Evolutionary conservation across 1,284 basidiomycete genomes (phyloP).

Genomic region (Puccinia novopanici): DNA sequence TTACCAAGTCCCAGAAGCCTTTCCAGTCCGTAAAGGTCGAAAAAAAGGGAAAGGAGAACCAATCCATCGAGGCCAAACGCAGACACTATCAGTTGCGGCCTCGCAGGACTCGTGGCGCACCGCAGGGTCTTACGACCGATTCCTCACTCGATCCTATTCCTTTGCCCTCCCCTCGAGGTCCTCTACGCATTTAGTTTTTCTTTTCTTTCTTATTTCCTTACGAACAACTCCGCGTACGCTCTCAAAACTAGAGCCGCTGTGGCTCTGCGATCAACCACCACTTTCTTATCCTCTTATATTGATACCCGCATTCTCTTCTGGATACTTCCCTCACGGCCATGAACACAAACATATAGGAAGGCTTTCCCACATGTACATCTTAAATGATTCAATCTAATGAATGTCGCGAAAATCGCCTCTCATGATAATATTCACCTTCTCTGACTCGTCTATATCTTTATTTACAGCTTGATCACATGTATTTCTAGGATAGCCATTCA

Average conservation of each 20-base stretch:
- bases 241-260: not conserved
- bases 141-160: not conserved
- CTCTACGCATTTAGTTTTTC: not conserved
- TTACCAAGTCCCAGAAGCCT: not conserved
- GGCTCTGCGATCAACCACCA: not conserved
- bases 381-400: not conserved
- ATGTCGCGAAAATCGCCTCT: not conserved
- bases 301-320: not conserved
- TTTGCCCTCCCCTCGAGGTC: not conserved
- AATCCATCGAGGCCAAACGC: not conserved
- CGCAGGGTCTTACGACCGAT: not conserved
- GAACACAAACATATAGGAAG: not conserved
- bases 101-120: not conserved
- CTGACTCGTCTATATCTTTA: not conserved
- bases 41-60: slow-evolving; percentile 7
- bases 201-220: not conserved
- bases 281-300: not conserved
- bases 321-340: not conserved
- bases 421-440: too few species aligned
- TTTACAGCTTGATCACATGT: not conserved
- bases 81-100: not conserved
- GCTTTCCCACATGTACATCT: not conserved
- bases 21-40: not conserved
- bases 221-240: not conserved
- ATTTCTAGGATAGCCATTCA: slow-evolving; percentile 16